These are phyloP conservation scores for Nakaseomyces glabratus DNA, from an alignment of 1,139 yeast species.

Conservation along the genomic window DNA sequence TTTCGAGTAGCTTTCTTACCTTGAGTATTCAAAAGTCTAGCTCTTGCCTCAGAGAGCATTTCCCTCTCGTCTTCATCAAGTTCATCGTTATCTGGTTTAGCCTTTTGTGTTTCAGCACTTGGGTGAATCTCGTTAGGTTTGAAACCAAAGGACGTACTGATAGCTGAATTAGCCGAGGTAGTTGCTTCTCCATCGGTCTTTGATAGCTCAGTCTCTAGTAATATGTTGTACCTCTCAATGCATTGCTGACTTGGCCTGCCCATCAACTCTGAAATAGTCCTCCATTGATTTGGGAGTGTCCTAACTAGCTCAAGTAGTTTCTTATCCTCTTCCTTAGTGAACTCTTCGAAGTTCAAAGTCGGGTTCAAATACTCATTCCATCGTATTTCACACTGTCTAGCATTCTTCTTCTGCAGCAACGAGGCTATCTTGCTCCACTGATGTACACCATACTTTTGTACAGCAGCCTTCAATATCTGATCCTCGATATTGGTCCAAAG, in stretches of 20 bases:
- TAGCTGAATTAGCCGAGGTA: conserved; percentile 40
- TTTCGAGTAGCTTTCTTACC: conserved; percentile 93
- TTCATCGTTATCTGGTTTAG: conserved; percentile 70
- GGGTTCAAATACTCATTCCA: conserved; percentile 92
- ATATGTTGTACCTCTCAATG: conserved; percentile 73
- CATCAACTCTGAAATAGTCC: conserved; percentile 70
- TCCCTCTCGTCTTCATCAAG: conserved; percentile 85
- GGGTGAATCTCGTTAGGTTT: conserved; percentile 43
- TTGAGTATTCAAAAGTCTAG: conserved; percentile 83
- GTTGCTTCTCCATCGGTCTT: conserved; percentile 38
- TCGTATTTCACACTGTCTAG: conserved; percentile 85
- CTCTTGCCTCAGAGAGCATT: conserved; percentile 89
- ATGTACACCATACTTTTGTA: conserved; percentile 83
- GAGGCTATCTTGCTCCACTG: conserved; percentile 96
- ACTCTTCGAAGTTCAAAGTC: conserved; percentile 47
- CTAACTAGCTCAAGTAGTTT: conserved; percentile 57
- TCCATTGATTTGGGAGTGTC: conserved; percentile 87
- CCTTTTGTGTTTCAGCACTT: conserved; percentile 59
- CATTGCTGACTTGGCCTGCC: conserved; percentile 85
- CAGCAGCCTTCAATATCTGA: conserved; percentile 81
- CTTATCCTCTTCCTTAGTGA: conserved; percentile 75
- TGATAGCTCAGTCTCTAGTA: conserved; percentile 51
- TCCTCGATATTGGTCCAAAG: conserved; percentile 90
- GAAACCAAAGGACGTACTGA: conserved; percentile 36
- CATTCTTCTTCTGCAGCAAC: conserved; percentile 71